Evolutionary conservation across 202 grass and related monocot genomes (phyloP).

Genomic region (Schoenoplectus triqueter): DNA sequence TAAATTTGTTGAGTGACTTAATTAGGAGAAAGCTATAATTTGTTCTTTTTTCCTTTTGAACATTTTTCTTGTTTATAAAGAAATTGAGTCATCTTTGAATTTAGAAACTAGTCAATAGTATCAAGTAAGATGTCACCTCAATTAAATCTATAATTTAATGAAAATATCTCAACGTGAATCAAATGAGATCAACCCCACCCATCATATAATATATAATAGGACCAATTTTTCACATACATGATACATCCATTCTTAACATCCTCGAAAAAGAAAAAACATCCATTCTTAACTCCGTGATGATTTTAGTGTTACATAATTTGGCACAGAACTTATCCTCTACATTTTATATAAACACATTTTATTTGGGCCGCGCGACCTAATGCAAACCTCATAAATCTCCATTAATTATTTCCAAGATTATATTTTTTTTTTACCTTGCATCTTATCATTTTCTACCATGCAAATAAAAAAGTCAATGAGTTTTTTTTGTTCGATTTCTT

Average conservation of each 20-base stretch:
- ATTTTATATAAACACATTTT: too few species aligned
- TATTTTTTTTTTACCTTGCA: too few species aligned
- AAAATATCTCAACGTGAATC: not conserved
- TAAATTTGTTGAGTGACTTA: slow-evolving; percentile 25
- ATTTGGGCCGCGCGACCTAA: too few species aligned
- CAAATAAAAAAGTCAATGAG: too few species aligned
- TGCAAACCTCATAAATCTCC: too few species aligned
- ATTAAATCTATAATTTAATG: not conserved
- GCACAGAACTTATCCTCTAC: too few species aligned
- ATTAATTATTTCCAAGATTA: too few species aligned
- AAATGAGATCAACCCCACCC: not conserved
- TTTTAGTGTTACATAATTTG: too few species aligned
- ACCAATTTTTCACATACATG: not conserved
- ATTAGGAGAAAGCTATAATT: slow-evolving; percentile 7
- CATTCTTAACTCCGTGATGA: too few species aligned
- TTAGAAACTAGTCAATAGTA: slow-evolving; percentile 42
- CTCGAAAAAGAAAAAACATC: too few species aligned
- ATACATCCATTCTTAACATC: too few species aligned
- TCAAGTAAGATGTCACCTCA: slow-evolving; percentile 41
- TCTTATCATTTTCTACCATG: too few species aligned
- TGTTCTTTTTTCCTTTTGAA: not conserved
- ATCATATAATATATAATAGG: not conserved
- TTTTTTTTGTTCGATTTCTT: not conserved
- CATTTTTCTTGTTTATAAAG: slow-evolving; percentile 38
- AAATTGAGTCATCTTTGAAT: slow-evolving; percentile 29